A percentile compares a stretch with the other conserved stretches of the same genome.
Evolutionary conservation across 176 grass and related monocot genomes (phyloP).

Genomic region (Dactylis glomerata): DNA sequence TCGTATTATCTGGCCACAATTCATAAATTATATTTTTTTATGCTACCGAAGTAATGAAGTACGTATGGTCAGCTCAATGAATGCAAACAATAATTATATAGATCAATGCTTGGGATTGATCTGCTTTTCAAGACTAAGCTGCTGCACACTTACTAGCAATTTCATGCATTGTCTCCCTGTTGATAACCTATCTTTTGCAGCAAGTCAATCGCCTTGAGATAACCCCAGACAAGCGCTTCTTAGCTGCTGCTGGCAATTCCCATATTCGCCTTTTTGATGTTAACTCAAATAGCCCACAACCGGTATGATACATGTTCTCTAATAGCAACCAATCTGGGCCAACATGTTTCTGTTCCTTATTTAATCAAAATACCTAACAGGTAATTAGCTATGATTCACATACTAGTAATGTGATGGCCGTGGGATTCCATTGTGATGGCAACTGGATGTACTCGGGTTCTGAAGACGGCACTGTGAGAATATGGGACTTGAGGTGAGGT

Average conservation of each 20-base stretch:
- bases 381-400: constrained; percentile 96
- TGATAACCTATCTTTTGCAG: constrained; percentile 41
- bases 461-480: constrained; percentile 96
- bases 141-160: neutral
- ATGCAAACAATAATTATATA: neutral
- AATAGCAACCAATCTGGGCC: neutral
- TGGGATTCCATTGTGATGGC: constrained; percentile 97
- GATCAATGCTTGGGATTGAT: neutral
- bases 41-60: neutral
- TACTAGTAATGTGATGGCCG: constrained; percentile 97
- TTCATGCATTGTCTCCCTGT: neutral
- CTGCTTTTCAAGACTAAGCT: neutral
- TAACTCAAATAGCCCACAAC: constrained; percentile 80
- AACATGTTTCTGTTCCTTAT: neutral
- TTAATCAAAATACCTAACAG: constrained; percentile 38
- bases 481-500: constrained; percentile 91
- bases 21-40: too few species aligned
- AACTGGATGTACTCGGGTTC: constrained; percentile 99
- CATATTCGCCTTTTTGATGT: constrained; percentile 96
- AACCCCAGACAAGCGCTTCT: constrained; percentile 85
- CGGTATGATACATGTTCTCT: constrained; percentile 45
- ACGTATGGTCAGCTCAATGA: neutral
- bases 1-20: too few species aligned
- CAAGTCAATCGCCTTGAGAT: constrained; percentile 98
- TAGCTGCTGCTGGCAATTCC: constrained; percentile 91